These are phyloP conservation scores for Diplodia intermedia DNA, from an alignment of 2,329 filamentous ascomycete species.

Conservation along the genomic window DNA sequence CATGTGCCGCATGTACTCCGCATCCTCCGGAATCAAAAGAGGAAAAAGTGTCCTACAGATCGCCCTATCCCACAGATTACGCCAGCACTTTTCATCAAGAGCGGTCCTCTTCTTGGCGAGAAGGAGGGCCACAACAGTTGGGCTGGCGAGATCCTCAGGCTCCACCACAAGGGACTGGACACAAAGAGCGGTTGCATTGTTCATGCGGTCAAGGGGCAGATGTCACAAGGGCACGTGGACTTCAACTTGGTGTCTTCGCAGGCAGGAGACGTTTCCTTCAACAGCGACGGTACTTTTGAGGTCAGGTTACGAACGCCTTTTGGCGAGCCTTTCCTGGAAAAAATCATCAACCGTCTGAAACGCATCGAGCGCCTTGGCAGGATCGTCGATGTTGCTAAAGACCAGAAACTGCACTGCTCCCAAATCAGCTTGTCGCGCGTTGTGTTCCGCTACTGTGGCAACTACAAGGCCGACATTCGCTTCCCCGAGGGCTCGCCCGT, in stretches of 20 bases:
- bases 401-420: slow-evolving; percentile 64
- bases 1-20: slow-evolving; percentile 24
- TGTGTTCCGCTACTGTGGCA: slow-evolving; percentile 69
- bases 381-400: slow-evolving; percentile 70
- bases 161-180: slow-evolving; percentile 42
- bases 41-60: background rate
- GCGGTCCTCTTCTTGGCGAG: slow-evolving; percentile 11
- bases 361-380: slow-evolving; percentile 74
- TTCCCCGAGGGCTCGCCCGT: slow-evolving; percentile 58
- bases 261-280: slow-evolving; percentile 69
- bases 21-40: slow-evolving; percentile 19
- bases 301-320: slow-evolving; percentile 66
- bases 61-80: background rate
- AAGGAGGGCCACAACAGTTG: slow-evolving; percentile 17
- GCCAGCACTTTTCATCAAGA: slow-evolving; percentile 28
- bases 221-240: slow-evolving; percentile 43
- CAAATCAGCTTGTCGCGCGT: slow-evolving; percentile 68
- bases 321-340: slow-evolving; percentile 64
- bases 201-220: slow-evolving; percentile 51
- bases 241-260: slow-evolving; percentile 52
- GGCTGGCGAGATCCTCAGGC: slow-evolving; percentile 22
- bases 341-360: slow-evolving; percentile 66
- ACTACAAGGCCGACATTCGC: slow-evolving; percentile 64
- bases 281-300: slow-evolving; percentile 67
- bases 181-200: slow-evolving; percentile 43